Conservation (phyloP, 2,329 filamentous ascomycete species). For the Pseudogymnoascus sp. region DNA sequence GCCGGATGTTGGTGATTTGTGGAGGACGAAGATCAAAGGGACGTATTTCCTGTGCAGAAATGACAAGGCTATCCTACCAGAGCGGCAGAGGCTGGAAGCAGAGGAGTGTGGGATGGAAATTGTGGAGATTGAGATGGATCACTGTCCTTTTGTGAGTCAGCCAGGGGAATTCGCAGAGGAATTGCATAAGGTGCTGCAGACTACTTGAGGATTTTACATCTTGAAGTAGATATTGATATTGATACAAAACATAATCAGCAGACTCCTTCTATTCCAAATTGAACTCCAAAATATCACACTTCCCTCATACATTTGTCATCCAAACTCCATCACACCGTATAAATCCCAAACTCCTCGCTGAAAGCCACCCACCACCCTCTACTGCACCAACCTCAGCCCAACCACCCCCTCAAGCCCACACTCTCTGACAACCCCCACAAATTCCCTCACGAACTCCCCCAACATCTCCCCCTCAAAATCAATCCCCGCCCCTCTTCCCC, state of each 20-base stretch:
- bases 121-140: conserved; percentile 8
- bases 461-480: background rate
- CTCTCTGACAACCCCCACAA: background rate
- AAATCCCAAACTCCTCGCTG: background rate
- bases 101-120: background rate
- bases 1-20: background rate
- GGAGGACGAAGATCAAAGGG: background rate
- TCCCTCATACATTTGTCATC: background rate
- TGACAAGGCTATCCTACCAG: conserved; percentile 2
- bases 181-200: background rate
- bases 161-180: background rate
- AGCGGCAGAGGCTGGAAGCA: conserved; percentile 2
- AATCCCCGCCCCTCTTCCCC: background rate
- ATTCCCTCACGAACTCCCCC: background rate
- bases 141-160: conserved; percentile 9
- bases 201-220: too few relatives aligned
- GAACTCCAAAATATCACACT: background rate
- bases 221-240: too few relatives aligned
- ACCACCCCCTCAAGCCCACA: conserved; percentile 1
- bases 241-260: background rate
- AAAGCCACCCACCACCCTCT: background rate
- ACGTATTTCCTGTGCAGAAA: conserved; percentile 6
- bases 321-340: too few relatives aligned
- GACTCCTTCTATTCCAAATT: background rate
- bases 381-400: background rate